Evolutionary conservation across 1,139 yeast species (phyloP), one percentile per base, ranked within the genome.

Genomic region (Magnusiomyces tetraspermus): DNA sequence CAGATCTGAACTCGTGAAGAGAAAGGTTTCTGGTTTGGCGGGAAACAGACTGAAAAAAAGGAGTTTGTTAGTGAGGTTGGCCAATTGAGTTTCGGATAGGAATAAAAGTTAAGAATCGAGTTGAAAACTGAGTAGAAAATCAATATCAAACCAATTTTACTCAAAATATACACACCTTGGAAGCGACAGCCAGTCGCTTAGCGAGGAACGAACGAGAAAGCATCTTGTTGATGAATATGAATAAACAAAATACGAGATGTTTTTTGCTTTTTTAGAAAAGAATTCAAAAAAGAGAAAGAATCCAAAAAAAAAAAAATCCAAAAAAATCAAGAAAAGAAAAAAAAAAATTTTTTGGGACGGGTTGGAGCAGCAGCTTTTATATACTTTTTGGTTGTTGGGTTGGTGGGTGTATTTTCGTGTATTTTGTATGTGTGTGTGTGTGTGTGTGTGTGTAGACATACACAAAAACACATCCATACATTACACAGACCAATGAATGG

Each of bases 1-100:
- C 97, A 41, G 97, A 88, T 70, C 97, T 88, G 81, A 73, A 94
- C 74, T 92, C 99, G 69, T 92, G 98, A 63, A 92, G 82, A 38
- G 97, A 89, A 63, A 90, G 76, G 72, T 75, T 76, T 78, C 97
- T 64, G 58, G 62, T 65, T 53, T 65, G 67, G 49, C 50, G 48
- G 23, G 36, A 24, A 17, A 23, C 28, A 11, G 46, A 36, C 46
- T 26, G 3, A 10, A 23, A 15, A 19, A 31, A 8, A 19, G 8
- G 10, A 19, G 22, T 22, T 17, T 11, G 24, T 33, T 31, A 11
- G 17, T 21, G 13, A 17, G 17, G 2, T 10, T 31, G 41, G 17
- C n/a, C 17, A 42, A 24, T 22, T 23, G 19, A 22, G 19, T 15
- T 17, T 10, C 17, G n/a, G n/a, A 8, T 10, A 15, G 17, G 41